Conservation (phyloP, 768 basidiomycete species). For the Xerocomus spinulosus region DNA sequence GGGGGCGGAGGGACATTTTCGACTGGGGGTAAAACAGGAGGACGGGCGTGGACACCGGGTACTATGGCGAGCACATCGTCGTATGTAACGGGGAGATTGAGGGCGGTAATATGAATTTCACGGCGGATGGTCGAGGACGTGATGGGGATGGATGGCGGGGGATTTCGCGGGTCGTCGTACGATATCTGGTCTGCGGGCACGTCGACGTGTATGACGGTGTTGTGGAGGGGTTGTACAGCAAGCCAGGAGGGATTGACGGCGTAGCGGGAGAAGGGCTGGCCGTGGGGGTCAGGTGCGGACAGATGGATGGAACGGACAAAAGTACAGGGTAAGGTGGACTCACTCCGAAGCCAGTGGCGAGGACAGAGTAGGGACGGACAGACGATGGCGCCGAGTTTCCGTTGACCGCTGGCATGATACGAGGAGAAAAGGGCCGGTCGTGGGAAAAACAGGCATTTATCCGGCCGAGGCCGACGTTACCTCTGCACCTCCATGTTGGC, state of each 20-base stretch:
- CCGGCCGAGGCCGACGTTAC: too few relatives aligned
- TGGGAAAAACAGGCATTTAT: slow-evolving; percentile 12
- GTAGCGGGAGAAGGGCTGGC: slow-evolving; percentile 53
- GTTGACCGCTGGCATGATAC: slow-evolving; percentile 32
- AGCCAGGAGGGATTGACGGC: slow-evolving; percentile 68
- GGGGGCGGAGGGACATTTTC: slow-evolving; percentile 37
- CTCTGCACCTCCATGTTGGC: too few relatives aligned
- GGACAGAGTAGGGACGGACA: slow-evolving; percentile 39
- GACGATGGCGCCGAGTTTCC: slow-evolving; percentile 19
- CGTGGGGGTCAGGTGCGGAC: slow-evolving; percentile 17
- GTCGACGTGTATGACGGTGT: slow-evolving; percentile 45
- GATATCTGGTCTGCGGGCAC: slow-evolving; percentile 22
- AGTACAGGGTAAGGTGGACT: slow-evolving; percentile 30
- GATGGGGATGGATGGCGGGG: background rate
- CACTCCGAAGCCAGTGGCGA: slow-evolving; percentile 53
- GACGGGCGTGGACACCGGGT: slow-evolving; percentile 57
- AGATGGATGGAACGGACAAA: slow-evolving; percentile 19
- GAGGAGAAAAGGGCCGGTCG: background rate
- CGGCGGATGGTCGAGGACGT: slow-evolving; percentile 22
- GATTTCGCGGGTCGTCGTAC: slow-evolving; percentile 13
- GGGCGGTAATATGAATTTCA: slow-evolving; percentile 55
- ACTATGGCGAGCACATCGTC: slow-evolving; percentile 50
- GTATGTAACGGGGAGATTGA: slow-evolving; percentile 58
- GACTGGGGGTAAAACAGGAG: slow-evolving; percentile 45
- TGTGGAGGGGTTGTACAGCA: slow-evolving; percentile 59